These are phyloP conservation scores for Boechera retrofracta DNA, from an alignment of 345 rosid genomes.

Conservation along the genomic window DNA sequence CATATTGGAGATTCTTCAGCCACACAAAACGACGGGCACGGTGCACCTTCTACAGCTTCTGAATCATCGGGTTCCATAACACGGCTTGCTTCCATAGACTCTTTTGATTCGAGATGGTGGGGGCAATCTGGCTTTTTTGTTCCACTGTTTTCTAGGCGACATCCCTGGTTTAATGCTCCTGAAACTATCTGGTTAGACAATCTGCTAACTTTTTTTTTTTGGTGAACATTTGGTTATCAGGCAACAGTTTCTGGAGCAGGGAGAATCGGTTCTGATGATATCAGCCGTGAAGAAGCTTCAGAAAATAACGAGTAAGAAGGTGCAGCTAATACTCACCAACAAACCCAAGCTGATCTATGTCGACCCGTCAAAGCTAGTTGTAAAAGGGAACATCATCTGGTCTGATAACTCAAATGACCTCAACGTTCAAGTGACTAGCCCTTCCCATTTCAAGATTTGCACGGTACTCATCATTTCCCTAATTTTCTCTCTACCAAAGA, in stretches of 20 bases:
- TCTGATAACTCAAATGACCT: slow-evolving; percentile 87
- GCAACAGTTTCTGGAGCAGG: slow-evolving; percentile 93
- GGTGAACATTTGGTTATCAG: slow-evolving; percentile 47
- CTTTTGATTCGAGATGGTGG: slow-evolving; percentile 95
- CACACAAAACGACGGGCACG: slow-evolving; percentile 60
- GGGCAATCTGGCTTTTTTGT: slow-evolving; percentile 28
- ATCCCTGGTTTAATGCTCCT: neutral
- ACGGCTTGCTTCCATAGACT: slow-evolving; percentile 92
- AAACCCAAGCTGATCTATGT: slow-evolving; percentile 88
- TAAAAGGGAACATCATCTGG: slow-evolving; percentile 84
- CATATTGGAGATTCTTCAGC: slow-evolving; percentile 70
- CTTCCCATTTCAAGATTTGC: slow-evolving; percentile 81
- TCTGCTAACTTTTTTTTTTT: neutral
- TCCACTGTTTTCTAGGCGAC: neutral
- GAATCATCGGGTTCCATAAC: slow-evolving; percentile 72
- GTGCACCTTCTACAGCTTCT: slow-evolving; percentile 54
- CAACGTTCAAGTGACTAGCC: slow-evolving; percentile 69
- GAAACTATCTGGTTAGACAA: neutral
- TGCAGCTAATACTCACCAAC: slow-evolving; percentile 93
- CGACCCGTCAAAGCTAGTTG: slow-evolving; percentile 75
- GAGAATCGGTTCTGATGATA: slow-evolving; percentile 92
- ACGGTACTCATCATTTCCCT: slow-evolving; percentile 55
- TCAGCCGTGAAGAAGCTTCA: slow-evolving; percentile 85
- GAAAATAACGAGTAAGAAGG: slow-evolving; percentile 89
- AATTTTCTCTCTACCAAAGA: neutral